A percentile compares a stretch with the other conserved stretches of the same genome.
Evolutionary conservation across 441 rosid genomes (phyloP).

Genomic region (Syzygium syzygioides): DNA sequence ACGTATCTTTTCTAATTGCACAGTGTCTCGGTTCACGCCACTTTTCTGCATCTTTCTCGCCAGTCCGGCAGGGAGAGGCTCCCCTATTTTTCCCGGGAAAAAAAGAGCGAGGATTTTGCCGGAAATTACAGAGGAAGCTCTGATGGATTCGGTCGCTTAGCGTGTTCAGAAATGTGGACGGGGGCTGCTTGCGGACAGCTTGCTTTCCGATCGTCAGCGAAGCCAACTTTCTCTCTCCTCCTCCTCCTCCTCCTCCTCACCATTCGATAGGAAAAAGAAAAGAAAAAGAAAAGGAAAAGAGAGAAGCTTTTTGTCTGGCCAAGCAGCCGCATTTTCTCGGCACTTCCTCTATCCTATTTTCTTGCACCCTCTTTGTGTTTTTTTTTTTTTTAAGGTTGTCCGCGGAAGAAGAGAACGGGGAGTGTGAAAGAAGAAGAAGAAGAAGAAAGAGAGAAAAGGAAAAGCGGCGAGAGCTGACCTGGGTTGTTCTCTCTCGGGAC

Average conservation of each 20-base stretch:
- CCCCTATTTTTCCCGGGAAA: background rate
- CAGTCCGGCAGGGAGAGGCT: background rate
- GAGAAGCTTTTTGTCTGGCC: slow-evolving; percentile 4
- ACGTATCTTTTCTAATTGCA: background rate
- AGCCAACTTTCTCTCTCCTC: slow-evolving; percentile 25
- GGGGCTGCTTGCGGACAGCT: slow-evolving; percentile 27
- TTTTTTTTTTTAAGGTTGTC: background rate
- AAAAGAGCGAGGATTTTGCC: background rate
- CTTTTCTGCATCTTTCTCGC: background rate
- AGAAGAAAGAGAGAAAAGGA: too few species aligned
- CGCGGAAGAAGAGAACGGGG: background rate
- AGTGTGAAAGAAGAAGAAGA: slow-evolving; percentile 24
- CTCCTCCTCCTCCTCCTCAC: background rate
- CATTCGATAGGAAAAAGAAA: background rate
- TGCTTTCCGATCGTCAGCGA: slow-evolving; percentile 28
- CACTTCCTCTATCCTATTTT: background rate
- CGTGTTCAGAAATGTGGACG: slow-evolving; percentile 13
- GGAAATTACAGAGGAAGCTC: background rate
- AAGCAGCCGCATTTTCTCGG: background rate
- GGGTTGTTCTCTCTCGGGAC: slow-evolving; percentile 8
- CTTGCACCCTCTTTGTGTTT: background rate
- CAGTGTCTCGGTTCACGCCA: background rate
- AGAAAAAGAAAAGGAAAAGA: background rate
- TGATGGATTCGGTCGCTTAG: slow-evolving; percentile 14
- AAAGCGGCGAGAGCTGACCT: slow-evolving; percentile 29